Percentiles rank a stretch among this genome's conserved stretches.
phyloP scores from a whole-genome alignment of 2,329 filamentous ascomycete genomes.

The Biscogniauxia marginata region DNA sequence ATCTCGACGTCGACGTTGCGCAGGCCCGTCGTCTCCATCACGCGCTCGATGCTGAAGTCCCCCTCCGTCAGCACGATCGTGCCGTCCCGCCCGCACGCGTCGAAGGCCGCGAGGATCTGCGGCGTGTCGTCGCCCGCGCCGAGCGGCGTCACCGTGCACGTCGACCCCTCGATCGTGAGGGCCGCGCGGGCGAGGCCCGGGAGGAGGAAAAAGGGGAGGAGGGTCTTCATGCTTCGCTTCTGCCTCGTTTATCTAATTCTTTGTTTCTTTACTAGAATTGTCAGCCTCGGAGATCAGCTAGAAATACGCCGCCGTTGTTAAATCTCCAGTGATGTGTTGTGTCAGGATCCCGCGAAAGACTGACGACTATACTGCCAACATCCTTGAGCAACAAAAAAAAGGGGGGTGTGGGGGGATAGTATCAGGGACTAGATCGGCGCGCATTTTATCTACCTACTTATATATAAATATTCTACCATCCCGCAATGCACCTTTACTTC shows the following conservation, averaged over 20 bases:
- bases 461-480: too few relatives aligned
- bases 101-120: conserved; percentile 50
- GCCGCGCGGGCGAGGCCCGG: conserved; percentile 16
- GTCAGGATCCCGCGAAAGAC: too few relatives aligned
- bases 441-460: too few relatives aligned
- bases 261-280: too few relatives aligned
- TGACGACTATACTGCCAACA: too few relatives aligned
- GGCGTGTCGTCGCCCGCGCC: conserved; percentile 43
- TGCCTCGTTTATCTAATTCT: not conserved
- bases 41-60: conserved; percentile 46
- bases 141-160: conserved; percentile 31
- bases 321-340: too few relatives aligned
- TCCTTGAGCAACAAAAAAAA: too few relatives aligned
- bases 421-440: too few relatives aligned
- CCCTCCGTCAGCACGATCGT: conserved; percentile 49
- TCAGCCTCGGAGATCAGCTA: too few relatives aligned
- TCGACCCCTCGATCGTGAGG: conserved; percentile 27
- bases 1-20: conserved; percentile 47
- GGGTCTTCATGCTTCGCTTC: conserved; percentile 7
- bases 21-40: conserved; percentile 49
- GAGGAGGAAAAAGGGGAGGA: conserved; percentile 13
- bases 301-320: too few relatives aligned
- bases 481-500: too few relatives aligned
- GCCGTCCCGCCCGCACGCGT: conserved; percentile 46
- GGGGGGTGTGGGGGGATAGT: too few relatives aligned